These are phyloP conservation scores for Ceratobasidium sp. DNA, from an alignment of 1,284 basidiomycete species.

Conservation along the genomic window DNA sequence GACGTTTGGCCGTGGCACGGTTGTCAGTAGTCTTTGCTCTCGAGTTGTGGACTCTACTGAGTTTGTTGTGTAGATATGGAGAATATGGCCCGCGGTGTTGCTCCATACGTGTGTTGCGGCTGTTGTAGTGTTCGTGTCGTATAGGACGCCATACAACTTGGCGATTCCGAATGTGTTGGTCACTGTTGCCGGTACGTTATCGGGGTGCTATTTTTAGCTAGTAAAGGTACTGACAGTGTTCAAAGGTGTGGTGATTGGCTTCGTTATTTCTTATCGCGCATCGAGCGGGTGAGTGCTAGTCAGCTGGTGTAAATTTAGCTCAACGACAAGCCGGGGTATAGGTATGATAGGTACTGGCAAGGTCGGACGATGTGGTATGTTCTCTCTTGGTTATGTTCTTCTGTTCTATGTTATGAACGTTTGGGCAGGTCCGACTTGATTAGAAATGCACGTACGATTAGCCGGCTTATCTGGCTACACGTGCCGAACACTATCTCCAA, in stretches of 20 bases:
- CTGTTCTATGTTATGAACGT: neutral
- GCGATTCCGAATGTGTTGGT: slow-evolving; percentile 54
- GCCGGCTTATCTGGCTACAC: slow-evolving; percentile 68
- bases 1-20: slow-evolving; percentile 68
- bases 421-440: slow-evolving; percentile 57
- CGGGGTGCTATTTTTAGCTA: neutral
- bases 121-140: slow-evolving; percentile 59
- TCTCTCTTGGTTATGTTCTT: neutral
- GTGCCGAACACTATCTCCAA: slow-evolving; percentile 56
- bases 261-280: slow-evolving; percentile 72
- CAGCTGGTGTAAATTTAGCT: neutral
- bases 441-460: slow-evolving; percentile 43
- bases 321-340: neutral
- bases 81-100: slow-evolving; percentile 71
- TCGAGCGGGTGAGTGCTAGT: slow-evolving; percentile 57
- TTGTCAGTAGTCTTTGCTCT: slow-evolving; percentile 50
- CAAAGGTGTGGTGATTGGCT: slow-evolving; percentile 71
- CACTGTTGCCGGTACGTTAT: neutral
- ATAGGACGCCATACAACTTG: slow-evolving; percentile 54
- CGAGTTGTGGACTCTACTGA: slow-evolving; percentile 42
- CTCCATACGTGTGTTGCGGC: slow-evolving; percentile 65
- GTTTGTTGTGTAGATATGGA: slow-evolving; percentile 58
- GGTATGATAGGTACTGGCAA: slow-evolving; percentile 58
- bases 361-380: slow-evolving; percentile 63
- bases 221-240: slow-evolving; percentile 5